Conservation (phyloP, 2,329 filamentous ascomycete species). For the Talaromyces atroroseus region DNA sequence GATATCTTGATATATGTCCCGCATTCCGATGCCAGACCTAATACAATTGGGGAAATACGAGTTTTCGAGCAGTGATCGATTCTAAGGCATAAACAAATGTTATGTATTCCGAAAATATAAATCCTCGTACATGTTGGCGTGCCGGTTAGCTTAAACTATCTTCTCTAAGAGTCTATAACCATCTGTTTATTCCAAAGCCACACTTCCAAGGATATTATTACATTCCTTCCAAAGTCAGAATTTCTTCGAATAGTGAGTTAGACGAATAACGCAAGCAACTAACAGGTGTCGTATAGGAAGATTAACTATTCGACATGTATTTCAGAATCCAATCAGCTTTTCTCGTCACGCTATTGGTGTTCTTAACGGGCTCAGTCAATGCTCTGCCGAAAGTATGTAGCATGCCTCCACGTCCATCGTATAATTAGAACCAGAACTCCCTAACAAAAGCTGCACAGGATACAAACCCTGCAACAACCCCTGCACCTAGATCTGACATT, state of each 20-base stretch:
- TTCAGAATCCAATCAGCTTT: neutral
- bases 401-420: neutral
- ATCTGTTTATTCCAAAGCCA: neutral
- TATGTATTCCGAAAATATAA: neutral
- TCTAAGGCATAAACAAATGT: neutral
- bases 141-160: no score
- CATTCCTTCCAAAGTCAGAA: neutral
- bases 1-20: neutral
- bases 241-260: neutral
- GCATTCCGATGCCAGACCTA: neutral
- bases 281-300: neutral
- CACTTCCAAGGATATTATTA: neutral
- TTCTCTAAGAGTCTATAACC: no score
- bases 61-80: neutral
- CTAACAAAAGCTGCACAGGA: neutral
- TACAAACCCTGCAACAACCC: neutral
- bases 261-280: neutral
- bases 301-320: conserved; percentile 1
- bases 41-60: neutral
- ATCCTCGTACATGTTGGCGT: no score
- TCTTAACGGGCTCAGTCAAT: neutral
- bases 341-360: neutral
- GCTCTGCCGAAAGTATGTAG: conserved; percentile 11
- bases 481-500: neutral
- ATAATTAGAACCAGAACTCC: no score